Base-by-base conservation (phyloP, 371 early-diverging fungal species). In the Mucor irregularis region DNA sequence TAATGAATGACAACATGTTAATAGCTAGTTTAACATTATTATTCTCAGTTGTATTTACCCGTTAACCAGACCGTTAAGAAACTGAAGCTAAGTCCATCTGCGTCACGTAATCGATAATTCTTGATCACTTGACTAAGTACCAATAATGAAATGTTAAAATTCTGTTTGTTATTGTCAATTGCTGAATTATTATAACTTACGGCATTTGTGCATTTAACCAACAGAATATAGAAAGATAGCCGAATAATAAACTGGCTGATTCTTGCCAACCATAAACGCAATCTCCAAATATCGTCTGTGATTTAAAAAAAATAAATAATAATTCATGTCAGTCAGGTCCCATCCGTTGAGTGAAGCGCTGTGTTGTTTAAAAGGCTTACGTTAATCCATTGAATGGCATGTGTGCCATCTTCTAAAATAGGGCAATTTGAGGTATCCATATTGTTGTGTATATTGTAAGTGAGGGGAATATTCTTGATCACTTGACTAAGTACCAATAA, bases 121-220 rank as follows among this genome's bases (percentile, higher is more conserved):
- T 83, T 78, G 24, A 81, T 74, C 56, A 85, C 83, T 67, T 85
- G 86, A 40, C 85, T 85, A 53, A 31, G 40, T 42, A 49, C 38
- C 38, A 52, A 40, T 40, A n/a, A n/a, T 30, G 35, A 17, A 56
- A 30, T 45, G 16, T 45, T 31, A 28, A 21, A 7, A 30, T 25
- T 13, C 19, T n/a, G n/a, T n/a, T n/a, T n/a, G n/a, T n/a, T n/a
- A 48, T 38, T n/a, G 31, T n/a, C 40, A 22, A 30, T 19, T 42
- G 9, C 29, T 49, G 22, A 31, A n/a, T 14, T 34, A 35, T 4
- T 10, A 26, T 8, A 17, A 81, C 81, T 66, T 89, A 87, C 78
- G 91, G 91, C 68, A 89, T 71, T 73, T 90, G 90, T 31, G 90
- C 90, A 68, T 84, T 88, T 13, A 91, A 50, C 91, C 91, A 91